Base-by-base conservation (phyloP, 495 filamentous ascomycete genomes). In the Penicillium psychrofluorescens region DNA sequence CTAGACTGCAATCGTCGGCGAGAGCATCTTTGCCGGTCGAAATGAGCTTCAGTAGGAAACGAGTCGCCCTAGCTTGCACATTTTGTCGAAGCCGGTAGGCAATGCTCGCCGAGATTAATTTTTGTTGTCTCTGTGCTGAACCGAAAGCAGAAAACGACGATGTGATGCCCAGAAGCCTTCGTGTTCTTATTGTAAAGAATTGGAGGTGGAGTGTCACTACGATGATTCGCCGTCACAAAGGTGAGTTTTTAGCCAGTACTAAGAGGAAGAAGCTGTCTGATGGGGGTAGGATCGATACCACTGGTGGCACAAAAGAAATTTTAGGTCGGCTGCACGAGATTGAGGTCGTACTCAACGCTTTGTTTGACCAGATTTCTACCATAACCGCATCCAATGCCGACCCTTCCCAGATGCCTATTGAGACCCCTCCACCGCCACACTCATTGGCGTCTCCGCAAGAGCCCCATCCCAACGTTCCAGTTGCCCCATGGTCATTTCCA, bases 171-270 rank as follows among this genome's bases (percentile, higher is more conserved):
- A 35, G 34, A 44, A 14, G 5, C 41, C 41, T 4, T 44, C 41
- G 15, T 44, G 41, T 22, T 44, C 41, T 2, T 15, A 38, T 29
- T 44, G 41, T 16, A 11, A 29, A 0, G 41, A 44, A 8, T 14
- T 44, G 41, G 41, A 44, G 9, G 41, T 44, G 14, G 41, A 44
- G 15, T 44, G 41, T 44, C 41, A 36, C 34, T 44, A 44, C n/a
- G 41, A 44, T 38, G 41, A 44, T 8, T 14, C 41, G 2, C 41
- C 41, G 27, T 44, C 41, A 9, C 41, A 44, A 35, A 44, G 41
- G 41, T 36, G 36, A 10, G 29, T 14, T 9, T 7, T 22, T 22
- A 22, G 22, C 22, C 22, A 22, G 3, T 22, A 12, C 29, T 15
- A 3, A 34, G 7, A 34, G 5, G 4, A 22, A 22, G 22, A 22